A percentile compares a stretch with the other conserved stretches of the same genome.
Conservation (phyloP, 1,284 basidiomycete genomes). For the Cyathus pygmaeus region DNA sequence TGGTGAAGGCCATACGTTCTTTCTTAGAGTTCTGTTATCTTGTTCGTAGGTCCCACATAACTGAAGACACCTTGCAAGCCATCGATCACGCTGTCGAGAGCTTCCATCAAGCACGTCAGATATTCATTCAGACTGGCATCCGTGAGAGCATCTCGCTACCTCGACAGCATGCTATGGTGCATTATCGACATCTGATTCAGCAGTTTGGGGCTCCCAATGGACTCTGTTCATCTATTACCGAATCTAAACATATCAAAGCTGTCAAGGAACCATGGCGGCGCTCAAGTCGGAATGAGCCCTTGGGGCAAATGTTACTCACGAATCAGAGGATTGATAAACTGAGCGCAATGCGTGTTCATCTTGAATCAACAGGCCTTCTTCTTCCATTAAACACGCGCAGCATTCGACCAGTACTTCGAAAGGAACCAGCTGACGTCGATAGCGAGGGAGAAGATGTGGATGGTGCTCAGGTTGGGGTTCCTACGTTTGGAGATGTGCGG, state of each 20-base stretch:
- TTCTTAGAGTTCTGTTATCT: constrained; percentile 44
- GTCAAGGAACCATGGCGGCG: constrained; percentile 40
- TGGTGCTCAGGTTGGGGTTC: too few relatives aligned
- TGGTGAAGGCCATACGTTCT: constrained; percentile 21
- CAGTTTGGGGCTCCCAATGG: constrained; percentile 31
- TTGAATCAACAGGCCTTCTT: not conserved
- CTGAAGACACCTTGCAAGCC: constrained; percentile 17
- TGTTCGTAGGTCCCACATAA: constrained; percentile 24
- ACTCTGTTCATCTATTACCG: constrained; percentile 31
- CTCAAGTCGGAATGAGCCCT: not conserved
- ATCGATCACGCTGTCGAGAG: constrained; percentile 27
- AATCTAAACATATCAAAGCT: constrained; percentile 31
- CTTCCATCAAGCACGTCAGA: constrained; percentile 34
- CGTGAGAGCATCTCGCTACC: constrained; percentile 2
- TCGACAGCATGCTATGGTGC: constrained; percentile 19
- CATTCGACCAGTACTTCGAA: too few relatives aligned
- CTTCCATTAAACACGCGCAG: too few relatives aligned
- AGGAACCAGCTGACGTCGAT: too few relatives aligned
- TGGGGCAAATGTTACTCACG: not conserved
- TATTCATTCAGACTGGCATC: constrained; percentile 29
- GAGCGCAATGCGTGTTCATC: not conserved
- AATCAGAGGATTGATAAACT: not conserved
- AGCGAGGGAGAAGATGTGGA: too few relatives aligned
- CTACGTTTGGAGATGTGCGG: too few relatives aligned
- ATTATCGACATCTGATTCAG: constrained; percentile 21